phyloP scores from a whole-genome alignment of 768 basidiomycete genomes.

The Cystobasidium onofrii region DNA sequence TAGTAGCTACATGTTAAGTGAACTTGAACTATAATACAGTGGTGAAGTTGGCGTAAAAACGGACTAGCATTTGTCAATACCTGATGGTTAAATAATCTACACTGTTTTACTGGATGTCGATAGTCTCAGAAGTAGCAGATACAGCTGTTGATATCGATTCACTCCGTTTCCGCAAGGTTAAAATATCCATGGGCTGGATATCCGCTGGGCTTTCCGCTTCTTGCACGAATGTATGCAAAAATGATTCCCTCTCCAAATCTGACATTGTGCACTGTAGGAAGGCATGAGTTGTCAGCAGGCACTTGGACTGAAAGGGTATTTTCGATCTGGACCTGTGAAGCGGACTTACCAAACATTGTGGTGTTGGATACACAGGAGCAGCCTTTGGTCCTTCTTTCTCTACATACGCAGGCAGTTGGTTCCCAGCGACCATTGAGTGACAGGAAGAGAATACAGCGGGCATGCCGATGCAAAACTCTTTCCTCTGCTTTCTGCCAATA shows the following conservation, averaged over 20 bases:
- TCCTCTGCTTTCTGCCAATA: not conserved
- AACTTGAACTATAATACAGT: too few species aligned
- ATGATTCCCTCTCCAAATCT: not conserved
- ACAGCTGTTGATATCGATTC: not conserved
- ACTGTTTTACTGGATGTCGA: not conserved
- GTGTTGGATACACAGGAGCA: not conserved
- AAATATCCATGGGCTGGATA: not conserved
- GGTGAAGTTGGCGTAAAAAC: too few species aligned
- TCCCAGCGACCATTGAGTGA: not conserved
- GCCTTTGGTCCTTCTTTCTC: not conserved
- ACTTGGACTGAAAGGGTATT: too few species aligned
- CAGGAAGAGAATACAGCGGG: not conserved
- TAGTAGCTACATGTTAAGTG: too few species aligned
- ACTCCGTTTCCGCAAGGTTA: not conserved
- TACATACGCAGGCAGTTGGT: slow-evolving; percentile 8
- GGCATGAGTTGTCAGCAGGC: too few species aligned
- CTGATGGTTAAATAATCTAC: too few species aligned
- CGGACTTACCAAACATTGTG: not conserved
- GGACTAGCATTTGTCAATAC: too few species aligned
- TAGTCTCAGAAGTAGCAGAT: not conserved
- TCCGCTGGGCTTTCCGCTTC: not conserved
- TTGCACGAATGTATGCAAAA: not conserved
- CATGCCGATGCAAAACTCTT: slow-evolving; percentile 9
- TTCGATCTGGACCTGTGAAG: not conserved
- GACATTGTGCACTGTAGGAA: not conserved